Conservation (phyloP, 495 filamentous ascomycete species). For the Aspergillus sclerotiicarbonarius region DNA sequence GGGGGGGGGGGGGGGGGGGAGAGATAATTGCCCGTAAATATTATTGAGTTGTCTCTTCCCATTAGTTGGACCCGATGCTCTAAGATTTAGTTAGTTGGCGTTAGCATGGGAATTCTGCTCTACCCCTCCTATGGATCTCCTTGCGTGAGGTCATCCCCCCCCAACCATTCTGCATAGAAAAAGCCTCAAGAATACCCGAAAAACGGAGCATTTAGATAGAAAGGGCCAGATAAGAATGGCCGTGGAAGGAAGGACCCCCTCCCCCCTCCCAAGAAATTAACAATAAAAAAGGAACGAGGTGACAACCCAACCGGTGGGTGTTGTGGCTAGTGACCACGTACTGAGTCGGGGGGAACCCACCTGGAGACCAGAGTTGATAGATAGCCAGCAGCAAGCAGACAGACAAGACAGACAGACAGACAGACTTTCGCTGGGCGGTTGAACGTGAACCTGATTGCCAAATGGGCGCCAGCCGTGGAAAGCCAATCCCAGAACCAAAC, state of each 20-base stretch:
- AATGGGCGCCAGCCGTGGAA: not conserved
- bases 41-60: conserved; percentile 2
- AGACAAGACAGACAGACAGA: not conserved
- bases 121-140: conserved; percentile 11
- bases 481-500: not conserved
- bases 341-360: not conserved
- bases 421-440: not conserved
- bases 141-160: conserved; percentile 8
- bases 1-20: too few species aligned
- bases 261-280: not conserved
- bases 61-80: conserved; percentile 9
- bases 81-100: conserved; percentile 5
- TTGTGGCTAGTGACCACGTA: conserved; percentile 20
- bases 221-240: not conserved
- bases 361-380: not conserved
- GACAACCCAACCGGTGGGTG: conserved; percentile 9
- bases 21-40: not conserved
- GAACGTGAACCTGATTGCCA: not conserved
- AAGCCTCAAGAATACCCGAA: not conserved
- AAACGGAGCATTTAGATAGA: not conserved
- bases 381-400: not conserved
- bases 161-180: not conserved
- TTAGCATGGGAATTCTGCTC: conserved; percentile 8
- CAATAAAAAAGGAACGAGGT: not conserved
- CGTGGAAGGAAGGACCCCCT: conserved; percentile 1